Evolutionary conservation across 176 grass and related monocot species (phyloP).

Genomic region (Tuctoria greenei): DNA sequence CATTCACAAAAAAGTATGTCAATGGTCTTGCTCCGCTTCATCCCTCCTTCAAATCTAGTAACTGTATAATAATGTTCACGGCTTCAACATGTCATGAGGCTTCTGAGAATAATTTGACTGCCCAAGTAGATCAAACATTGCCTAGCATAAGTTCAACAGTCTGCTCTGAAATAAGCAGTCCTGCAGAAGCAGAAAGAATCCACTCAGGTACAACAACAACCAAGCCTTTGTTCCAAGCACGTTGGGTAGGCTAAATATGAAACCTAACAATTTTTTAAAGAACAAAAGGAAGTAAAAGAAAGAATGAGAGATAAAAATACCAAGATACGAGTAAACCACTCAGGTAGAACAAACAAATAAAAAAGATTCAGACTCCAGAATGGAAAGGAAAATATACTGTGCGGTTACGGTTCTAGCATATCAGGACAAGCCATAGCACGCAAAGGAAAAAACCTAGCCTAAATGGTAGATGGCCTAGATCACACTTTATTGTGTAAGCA

Average conservation of each 20-base stretch:
- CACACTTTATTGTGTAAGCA: background rate
- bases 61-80: background rate
- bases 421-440: background rate
- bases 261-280: too few species aligned
- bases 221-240: too few species aligned
- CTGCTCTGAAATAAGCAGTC: constrained; percentile 6
- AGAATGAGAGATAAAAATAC: too few species aligned
- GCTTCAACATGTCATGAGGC: constrained; percentile 18
- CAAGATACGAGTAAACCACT: background rate
- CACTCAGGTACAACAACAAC: background rate
- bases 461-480: constrained; percentile 1
- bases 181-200: constrained; percentile 9
- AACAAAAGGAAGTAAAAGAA: too few species aligned
- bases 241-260: too few species aligned
- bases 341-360: background rate
- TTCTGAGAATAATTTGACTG: background rate
- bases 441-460: background rate
- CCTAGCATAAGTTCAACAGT: background rate
- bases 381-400: background rate
- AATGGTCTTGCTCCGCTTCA: background rate
- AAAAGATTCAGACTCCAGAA: background rate
- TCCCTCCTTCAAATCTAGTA: background rate
- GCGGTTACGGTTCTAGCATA: background rate
- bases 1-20: background rate
- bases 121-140: background rate